A percentile compares a stretch with the other conserved stretches of the same genome.
Evolutionary conservation across 169 alveolate species (phyloP).

Genomic region (Cryptosporidium canis): DNA sequence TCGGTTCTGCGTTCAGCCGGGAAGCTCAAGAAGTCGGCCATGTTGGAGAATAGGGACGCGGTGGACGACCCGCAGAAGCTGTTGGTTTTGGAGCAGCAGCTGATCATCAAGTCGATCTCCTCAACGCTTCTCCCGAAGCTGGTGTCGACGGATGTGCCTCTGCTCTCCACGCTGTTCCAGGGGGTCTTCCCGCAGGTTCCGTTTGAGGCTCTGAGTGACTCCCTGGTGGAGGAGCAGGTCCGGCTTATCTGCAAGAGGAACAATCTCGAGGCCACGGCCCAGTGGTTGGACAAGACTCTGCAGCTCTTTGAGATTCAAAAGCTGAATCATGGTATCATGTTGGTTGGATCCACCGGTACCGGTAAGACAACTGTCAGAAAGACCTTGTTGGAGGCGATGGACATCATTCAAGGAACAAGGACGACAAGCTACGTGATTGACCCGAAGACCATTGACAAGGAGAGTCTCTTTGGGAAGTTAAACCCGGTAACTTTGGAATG

Average conservation of each 20-base stretch:
- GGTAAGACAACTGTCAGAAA: conserved; percentile 92
- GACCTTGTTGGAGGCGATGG: conserved; percentile 90
- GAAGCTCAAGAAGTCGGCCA: conserved; percentile 76
- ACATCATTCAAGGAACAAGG: conserved; percentile 88
- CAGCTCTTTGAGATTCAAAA: conserved; percentile 92
- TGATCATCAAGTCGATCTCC: conserved; percentile 92
- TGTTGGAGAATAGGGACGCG: conserved; percentile 33
- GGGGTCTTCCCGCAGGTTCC: conserved; percentile 97
- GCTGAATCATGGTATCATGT: conserved; percentile 96
- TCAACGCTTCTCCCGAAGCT: conserved; percentile 96
- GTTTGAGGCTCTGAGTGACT: conserved; percentile 89
- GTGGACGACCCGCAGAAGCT: not conserved
- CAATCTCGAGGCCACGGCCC: conserved; percentile 85
- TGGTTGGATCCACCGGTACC: conserved; percentile 97
- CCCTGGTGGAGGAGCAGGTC: conserved; percentile 85
- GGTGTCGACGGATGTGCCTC: conserved; percentile 94
- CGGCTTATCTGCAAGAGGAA: conserved; percentile 84
- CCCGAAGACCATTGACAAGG: conserved; percentile 92
- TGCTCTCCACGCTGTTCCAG: conserved; percentile 87
- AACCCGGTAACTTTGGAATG: conserved; percentile 95
- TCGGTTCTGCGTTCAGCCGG: conserved; percentile 94
- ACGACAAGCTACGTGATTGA: conserved; percentile 93
- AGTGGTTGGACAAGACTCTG: conserved; percentile 90
- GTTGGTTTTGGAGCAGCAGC: conserved; percentile 87
- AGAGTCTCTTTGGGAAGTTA: conserved; percentile 94